Evolutionary conservation across 2,329 filamentous ascomycete species (phyloP), one percentile per base, ranked within the genome.

Genomic region (Celoporthe dispersa): DNA sequence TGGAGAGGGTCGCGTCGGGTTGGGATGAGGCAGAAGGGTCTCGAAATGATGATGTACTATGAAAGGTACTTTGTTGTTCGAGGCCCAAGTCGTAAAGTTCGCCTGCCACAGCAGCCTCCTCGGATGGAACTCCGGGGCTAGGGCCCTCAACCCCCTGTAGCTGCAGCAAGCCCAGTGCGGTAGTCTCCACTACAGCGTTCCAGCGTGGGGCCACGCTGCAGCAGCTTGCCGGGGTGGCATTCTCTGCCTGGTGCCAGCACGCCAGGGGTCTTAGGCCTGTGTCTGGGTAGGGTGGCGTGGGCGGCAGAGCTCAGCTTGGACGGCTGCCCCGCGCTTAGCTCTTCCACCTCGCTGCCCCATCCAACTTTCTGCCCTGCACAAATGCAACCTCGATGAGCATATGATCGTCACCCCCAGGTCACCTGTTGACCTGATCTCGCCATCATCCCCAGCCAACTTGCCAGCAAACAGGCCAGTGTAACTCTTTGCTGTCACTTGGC

Each of bases 131-230:
- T 57, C 53, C 25, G 53, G 53, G 53, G 53, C 7, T 16, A 55
- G 53, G 53, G 53, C 53, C 53, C 44, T 48, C n/a, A 7, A 48
- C 12, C 53, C 53, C 25, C 53, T 57, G 53, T 31, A 66, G 33
- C 51, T 67, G 66, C 66, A 48, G 66, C 19, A n/a, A 7, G 4
- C 41, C 55, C 66, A 60, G 31, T 55, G 41, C 25, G 19, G 25
- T n/a, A 63, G 12, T 31, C 41, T 59, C 66, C 67, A 59, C 60
- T 64, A 53, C 60, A 67, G 62, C 57, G 39, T 51, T 67, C 51
- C 35, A 28, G n/a, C n/a, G 64, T 37, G 53, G 35, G 48, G n/a
- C 33, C 22, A 3, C 37, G 31, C 57, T 33, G 57, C 57, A 33
- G 28, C 33, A n/a, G 5, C 28, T 37, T 60, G 14, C 28, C 12